A percentile compares a stretch with the other conserved stretches of the same genome.
Evolutionary conservation across 1,284 basidiomycete species (phyloP).

Genomic region (Neonothopanus nambi): DNA sequence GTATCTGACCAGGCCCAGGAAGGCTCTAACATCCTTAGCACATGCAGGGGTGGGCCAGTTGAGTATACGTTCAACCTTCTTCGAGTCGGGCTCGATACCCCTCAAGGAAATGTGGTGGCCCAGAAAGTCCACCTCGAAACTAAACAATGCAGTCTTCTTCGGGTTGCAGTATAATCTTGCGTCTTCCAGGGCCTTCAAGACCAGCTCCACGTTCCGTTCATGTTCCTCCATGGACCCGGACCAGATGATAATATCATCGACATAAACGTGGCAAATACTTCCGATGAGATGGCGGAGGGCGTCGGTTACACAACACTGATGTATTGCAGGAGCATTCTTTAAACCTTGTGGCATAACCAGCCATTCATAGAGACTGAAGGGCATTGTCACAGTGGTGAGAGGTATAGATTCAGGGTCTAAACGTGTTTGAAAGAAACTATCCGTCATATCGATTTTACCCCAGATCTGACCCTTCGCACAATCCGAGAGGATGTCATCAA

Average conservation of each 20-base stretch:
- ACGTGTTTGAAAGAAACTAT: constrained; percentile 9
- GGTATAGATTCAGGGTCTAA: not conserved
- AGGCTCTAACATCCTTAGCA: constrained; percentile 30
- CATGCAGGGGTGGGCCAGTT: constrained; percentile 34
- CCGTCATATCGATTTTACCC: constrained; percentile 9
- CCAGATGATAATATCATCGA: constrained; percentile 7
- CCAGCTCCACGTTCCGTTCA: not conserved
- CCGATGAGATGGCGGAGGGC: not conserved
- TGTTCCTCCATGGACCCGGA: constrained; percentile 1
- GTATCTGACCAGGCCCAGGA: constrained; percentile 39
- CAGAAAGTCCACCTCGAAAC: constrained; percentile 29
- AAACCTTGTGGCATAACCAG: constrained; percentile 7
- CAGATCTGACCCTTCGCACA: constrained; percentile 7
- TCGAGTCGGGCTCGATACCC: constrained; percentile 33
- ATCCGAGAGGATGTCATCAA: constrained; percentile 3
- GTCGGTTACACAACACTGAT: not conserved
- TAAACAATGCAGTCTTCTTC: constrained; percentile 34
- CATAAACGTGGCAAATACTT: not conserved
- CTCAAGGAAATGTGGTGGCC: constrained; percentile 33
- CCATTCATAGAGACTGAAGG: constrained; percentile 37
- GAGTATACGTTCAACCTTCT: constrained; percentile 32
- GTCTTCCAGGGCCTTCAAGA: not conserved
- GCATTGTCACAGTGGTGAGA: not conserved
- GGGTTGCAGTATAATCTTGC: not conserved
- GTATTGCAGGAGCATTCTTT: not conserved